These are phyloP conservation scores for Leccinum longicurvipes DNA, from an alignment of 768 basidiomycete species.

Conservation along the genomic window DNA sequence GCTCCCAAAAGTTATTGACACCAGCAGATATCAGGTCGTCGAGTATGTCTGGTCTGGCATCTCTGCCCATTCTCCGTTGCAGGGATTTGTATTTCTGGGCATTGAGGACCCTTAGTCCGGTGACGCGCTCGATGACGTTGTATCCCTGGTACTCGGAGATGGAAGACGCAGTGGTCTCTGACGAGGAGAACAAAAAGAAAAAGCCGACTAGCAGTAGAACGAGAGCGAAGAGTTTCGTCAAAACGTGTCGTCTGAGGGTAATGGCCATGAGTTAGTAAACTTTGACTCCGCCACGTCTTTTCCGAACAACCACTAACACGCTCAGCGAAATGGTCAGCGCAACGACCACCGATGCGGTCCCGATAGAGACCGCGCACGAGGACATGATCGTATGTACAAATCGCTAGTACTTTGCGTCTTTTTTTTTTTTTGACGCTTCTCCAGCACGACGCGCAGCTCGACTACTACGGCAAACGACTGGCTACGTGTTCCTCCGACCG, in stretches of 20 bases:
- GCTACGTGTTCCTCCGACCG: conserved; percentile 97
- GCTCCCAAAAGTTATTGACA: conserved; percentile 83
- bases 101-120: conserved; percentile 70
- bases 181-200: conserved; percentile 22
- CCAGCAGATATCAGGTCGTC: conserved; percentile 73
- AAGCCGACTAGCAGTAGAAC: conserved; percentile 20
- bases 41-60: conserved; percentile 79
- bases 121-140: conserved; percentile 63
- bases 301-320: background rate
- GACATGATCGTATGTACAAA: conserved; percentile 84
- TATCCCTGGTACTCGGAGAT: conserved; percentile 49
- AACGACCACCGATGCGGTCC: conserved; percentile 64
- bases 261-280: conserved; percentile 26
- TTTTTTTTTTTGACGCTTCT: background rate
- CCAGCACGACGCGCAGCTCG: conserved; percentile 96
- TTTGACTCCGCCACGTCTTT: background rate
- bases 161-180: conserved; percentile 11
- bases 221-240: conserved; percentile 21
- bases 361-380: conserved; percentile 93
- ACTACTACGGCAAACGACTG: conserved; percentile 95
- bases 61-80: conserved; percentile 85
- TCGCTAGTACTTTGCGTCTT: background rate
- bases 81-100: conserved; percentile 85
- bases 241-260: conserved; percentile 27
- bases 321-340: conserved; percentile 36